Percentiles rank a stretch among this genome's conserved stretches.
phyloP scores from a whole-genome alignment of 164 flowering plant species.

The Paratinospora sagittata region DNA sequence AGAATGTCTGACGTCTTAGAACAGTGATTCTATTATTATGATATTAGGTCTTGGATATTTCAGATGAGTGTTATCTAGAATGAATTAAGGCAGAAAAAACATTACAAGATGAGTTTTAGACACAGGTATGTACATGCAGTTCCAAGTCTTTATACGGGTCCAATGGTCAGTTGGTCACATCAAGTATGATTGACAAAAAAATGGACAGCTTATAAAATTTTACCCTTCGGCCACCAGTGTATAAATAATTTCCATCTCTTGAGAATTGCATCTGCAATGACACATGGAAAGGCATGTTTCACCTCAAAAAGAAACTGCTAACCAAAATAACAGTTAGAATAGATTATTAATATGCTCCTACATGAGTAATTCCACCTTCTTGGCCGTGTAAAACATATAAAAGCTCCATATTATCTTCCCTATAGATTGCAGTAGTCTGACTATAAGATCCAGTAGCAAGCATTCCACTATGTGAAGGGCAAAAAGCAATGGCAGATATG shows the following conservation, averaged over 20 bases:
- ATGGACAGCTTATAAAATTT: neutral
- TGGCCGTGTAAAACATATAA: conserved; percentile 90
- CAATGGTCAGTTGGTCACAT: too few species aligned
- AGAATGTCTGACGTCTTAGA: neutral
- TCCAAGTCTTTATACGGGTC: too few species aligned
- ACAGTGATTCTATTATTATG: neutral
- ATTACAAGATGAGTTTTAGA: too few species aligned
- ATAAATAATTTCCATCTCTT: conserved; percentile 84
- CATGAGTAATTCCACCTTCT: conserved; percentile 95
- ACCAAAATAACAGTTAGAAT: neutral
- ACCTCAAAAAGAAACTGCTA: neutral
- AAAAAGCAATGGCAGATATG: conserved; percentile 79
- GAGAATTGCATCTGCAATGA: conserved; percentile 74
- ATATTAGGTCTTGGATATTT: neutral
- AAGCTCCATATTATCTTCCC: conserved; percentile 89
- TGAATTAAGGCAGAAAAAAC: too few species aligned
- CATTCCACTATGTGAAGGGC: conserved; percentile 66
- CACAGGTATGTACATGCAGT: too few species aligned
- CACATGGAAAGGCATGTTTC: conserved; percentile 7
- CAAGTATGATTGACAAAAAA: neutral
- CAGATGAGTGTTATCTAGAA: neutral
- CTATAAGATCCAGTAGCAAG: conserved; percentile 86
- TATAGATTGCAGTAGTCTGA: conserved; percentile 76
- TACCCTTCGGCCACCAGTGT: conserved; percentile 93
- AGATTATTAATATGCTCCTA: conserved; percentile 29